Percentiles rank a stretch among this genome's conserved stretches.
These are phyloP conservation scores for Phytomonas serpens DNA, from an alignment of 208 protist species.

Conservation along the genomic window DNA sequence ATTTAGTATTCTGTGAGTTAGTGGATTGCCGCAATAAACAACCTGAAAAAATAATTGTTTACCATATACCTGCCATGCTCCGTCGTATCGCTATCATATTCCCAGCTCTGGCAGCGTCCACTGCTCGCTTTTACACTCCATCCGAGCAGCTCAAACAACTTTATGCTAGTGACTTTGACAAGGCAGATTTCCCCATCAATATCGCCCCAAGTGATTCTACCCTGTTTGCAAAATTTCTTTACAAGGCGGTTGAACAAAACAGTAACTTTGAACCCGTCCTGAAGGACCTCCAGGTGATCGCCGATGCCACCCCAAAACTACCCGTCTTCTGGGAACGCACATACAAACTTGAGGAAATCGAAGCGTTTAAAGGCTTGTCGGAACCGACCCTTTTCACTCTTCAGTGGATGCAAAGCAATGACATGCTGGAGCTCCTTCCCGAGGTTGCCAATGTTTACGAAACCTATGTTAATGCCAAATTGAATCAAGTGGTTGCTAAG, in stretches of 20 bases:
- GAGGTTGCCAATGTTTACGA: conserved; percentile 81
- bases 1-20: background rate
- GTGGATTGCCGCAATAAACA: background rate
- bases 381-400: conserved; percentile 77
- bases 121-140: conserved; percentile 78
- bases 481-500: conserved; percentile 72
- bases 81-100: conserved; percentile 51
- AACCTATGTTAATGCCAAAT: conserved; percentile 82
- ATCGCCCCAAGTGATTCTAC: conserved; percentile 85
- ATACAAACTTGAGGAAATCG: conserved; percentile 42
- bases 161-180: conserved; percentile 87
- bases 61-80: conserved; percentile 38
- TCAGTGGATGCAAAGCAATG: conserved; percentile 89
- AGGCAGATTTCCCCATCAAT: conserved; percentile 55
- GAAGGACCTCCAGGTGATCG: conserved; percentile 78
- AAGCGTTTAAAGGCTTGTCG: conserved; percentile 77
- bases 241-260: conserved; percentile 75
- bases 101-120: conserved; percentile 25
- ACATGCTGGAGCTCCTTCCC: conserved; percentile 77
- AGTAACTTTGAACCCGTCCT: conserved; percentile 54
- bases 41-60: background rate
- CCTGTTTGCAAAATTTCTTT: conserved; percentile 87
- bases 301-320: conserved; percentile 44
- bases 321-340: conserved; percentile 89
- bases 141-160: conserved; percentile 79